Conservation (phyloP, 2,329 filamentous ascomycete genomes). For the Fulvia fulva region DNA sequence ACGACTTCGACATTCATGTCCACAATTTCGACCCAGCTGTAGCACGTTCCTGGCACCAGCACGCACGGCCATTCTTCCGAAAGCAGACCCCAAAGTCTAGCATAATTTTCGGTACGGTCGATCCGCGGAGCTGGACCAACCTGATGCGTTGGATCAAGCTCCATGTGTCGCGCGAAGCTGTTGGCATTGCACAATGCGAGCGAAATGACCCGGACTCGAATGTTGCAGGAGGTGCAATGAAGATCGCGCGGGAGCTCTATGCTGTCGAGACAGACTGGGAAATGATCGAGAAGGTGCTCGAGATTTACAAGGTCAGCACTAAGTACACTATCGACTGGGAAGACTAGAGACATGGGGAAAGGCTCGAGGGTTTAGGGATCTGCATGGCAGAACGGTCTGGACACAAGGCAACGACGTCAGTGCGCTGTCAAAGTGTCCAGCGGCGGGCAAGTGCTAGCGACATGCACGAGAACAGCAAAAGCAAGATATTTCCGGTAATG, state of each 20-base stretch:
- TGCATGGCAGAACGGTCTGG: too few species aligned
- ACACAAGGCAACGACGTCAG: too few species aligned
- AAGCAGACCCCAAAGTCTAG: background rate
- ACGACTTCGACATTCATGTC: conserved; percentile 33
- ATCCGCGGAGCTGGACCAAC: background rate
- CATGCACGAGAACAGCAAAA: too few species aligned
- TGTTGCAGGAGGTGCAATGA: background rate
- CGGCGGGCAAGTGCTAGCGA: too few species aligned
- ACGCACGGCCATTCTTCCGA: background rate
- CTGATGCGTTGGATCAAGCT: background rate
- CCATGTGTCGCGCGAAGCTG: background rate
- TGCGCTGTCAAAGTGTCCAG: too few species aligned
- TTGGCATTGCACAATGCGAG: background rate
- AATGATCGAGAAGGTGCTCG: background rate
- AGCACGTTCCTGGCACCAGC: background rate
- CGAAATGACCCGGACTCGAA: background rate
- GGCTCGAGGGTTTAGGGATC: background rate
- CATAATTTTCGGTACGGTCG: background rate
- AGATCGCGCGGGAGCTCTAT: background rate
- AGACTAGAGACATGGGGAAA: background rate
- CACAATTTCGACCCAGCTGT: background rate
- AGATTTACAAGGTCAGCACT: background rate
- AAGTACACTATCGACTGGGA: background rate
- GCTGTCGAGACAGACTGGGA: background rate
- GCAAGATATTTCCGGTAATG: too few species aligned